Conservation (phyloP, 1,284 basidiomycete genomes). For the Irpex sp. region DNA sequence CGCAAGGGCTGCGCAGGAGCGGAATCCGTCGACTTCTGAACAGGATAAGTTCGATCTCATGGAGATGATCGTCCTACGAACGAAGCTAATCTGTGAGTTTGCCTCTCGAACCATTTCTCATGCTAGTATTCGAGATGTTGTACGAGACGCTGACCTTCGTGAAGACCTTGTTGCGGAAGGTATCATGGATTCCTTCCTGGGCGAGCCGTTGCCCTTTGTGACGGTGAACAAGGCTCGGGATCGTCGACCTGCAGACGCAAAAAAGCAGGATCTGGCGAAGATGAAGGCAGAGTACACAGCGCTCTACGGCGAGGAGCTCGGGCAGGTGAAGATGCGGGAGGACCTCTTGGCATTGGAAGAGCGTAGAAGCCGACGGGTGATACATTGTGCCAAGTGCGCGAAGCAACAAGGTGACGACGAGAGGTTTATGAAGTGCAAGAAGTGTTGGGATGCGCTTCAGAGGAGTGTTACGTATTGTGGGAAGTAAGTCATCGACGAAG, state of each 20-base stretch:
- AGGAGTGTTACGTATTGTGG: background rate
- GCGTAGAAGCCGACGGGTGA: background rate
- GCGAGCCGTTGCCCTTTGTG: background rate
- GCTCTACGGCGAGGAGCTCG: background rate
- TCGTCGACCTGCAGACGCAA: background rate
- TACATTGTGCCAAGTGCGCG: background rate
- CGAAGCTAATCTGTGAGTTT: background rate
- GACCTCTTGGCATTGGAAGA: background rate
- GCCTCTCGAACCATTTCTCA: too few relatives aligned
- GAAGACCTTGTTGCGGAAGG: background rate
- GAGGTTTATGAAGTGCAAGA: background rate
- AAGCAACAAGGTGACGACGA: background rate
- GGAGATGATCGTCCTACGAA: background rate
- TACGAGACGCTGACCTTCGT: too few relatives aligned
- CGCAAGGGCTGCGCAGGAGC: too few relatives aligned
- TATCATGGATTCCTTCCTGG: background rate
- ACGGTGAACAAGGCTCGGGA: background rate
- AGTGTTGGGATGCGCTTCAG: background rate
- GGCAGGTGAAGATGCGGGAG: background rate
- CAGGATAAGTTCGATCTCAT: background rate
- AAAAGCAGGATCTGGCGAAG: background rate
- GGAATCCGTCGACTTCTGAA: background rate
- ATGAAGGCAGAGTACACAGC: background rate
- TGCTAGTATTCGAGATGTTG: too few relatives aligned
- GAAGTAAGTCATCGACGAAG: background rate